A percentile compares a stretch with the other conserved stretches of the same genome.
Evolutionary conservation across 2,329 filamentous ascomycete species (phyloP).

Genomic region (Fusarium caatingaense): DNA sequence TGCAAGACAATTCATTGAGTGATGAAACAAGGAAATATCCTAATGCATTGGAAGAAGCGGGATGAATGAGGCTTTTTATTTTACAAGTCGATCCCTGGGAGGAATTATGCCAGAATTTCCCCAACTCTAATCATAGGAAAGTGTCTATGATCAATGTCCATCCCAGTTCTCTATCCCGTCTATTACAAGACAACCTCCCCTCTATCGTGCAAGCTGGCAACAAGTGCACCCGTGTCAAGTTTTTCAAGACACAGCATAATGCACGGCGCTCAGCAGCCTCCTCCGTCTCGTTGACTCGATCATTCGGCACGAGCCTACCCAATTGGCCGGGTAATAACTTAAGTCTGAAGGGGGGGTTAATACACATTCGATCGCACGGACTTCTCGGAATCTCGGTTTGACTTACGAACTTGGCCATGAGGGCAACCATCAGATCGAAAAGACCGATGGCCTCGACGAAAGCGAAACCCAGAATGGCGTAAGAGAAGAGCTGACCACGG

Average conservation of each 20-base stretch:
- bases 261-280: slow-evolving; percentile 46
- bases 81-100: slow-evolving; percentile 55
- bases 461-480: slow-evolving; percentile 95
- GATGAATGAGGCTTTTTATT: slow-evolving; percentile 58
- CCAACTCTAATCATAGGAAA: slow-evolving; percentile 53
- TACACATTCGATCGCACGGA: background rate
- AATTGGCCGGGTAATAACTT: slow-evolving; percentile 50
- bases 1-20: slow-evolving; percentile 8
- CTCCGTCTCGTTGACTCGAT: slow-evolving; percentile 51
- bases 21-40: slow-evolving; percentile 46
- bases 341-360: slow-evolving; percentile 49
- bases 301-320: slow-evolving; percentile 53
- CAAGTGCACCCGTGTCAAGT: slow-evolving; percentile 43
- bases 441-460: slow-evolving; percentile 94
- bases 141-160: slow-evolving; percentile 48
- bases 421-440: slow-evolving; percentile 91
- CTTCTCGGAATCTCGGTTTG: slow-evolving; percentile 7
- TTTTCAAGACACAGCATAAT: slow-evolving; percentile 45
- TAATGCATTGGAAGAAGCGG: slow-evolving; percentile 50
- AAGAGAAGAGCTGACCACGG: slow-evolving; percentile 94
- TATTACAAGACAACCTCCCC: slow-evolving; percentile 54
- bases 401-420: slow-evolving; percentile 91
- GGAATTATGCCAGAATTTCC: slow-evolving; percentile 49
- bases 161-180: slow-evolving; percentile 56
- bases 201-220: slow-evolving; percentile 51